phyloP scores from a whole-genome alignment of 2,329 filamentous ascomycete genomes.

The Cercospora sojina region DNA sequence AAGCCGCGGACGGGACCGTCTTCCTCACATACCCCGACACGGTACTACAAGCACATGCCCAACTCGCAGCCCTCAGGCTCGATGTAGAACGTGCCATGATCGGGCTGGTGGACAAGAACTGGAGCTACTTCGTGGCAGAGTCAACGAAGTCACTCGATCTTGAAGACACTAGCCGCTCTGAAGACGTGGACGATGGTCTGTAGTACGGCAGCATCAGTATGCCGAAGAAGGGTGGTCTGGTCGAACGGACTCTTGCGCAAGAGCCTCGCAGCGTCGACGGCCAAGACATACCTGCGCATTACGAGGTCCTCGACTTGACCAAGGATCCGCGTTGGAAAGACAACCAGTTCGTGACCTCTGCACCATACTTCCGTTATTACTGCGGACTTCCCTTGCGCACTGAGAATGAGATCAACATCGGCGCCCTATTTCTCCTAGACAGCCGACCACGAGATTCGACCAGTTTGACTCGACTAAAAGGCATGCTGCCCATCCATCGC shows the following conservation, averaged over 20 bases:
- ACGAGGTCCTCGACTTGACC: slow-evolving; percentile 38
- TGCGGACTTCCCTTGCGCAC: slow-evolving; percentile 38
- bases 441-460: slow-evolving; percentile 51
- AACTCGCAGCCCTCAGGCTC: slow-evolving; percentile 52
- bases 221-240: slow-evolving; percentile 61
- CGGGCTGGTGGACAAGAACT: slow-evolving; percentile 50
- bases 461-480: slow-evolving; percentile 20
- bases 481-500: background rate
- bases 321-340: slow-evolving; percentile 34
- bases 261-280: slow-evolving; percentile 25
- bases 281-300: slow-evolving; percentile 36
- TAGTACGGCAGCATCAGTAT: slow-evolving; percentile 50
- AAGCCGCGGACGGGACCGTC: slow-evolving; percentile 19
- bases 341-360: slow-evolving; percentile 35
- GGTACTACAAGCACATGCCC: slow-evolving; percentile 49
- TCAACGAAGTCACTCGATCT: slow-evolving; percentile 50
- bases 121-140: slow-evolving; percentile 55
- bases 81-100: slow-evolving; percentile 52
- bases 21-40: slow-evolving; percentile 36
- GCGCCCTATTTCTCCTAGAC: slow-evolving; percentile 60
- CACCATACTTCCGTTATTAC: slow-evolving; percentile 38
- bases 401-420: slow-evolving; percentile 48
- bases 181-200: slow-evolving; percentile 35
- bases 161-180: slow-evolving; percentile 22
- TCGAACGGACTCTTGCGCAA: slow-evolving; percentile 50